phyloP scores from a whole-genome alignment of 371 early-diverging fungal genomes.

The Mortierella polycephala region DNA sequence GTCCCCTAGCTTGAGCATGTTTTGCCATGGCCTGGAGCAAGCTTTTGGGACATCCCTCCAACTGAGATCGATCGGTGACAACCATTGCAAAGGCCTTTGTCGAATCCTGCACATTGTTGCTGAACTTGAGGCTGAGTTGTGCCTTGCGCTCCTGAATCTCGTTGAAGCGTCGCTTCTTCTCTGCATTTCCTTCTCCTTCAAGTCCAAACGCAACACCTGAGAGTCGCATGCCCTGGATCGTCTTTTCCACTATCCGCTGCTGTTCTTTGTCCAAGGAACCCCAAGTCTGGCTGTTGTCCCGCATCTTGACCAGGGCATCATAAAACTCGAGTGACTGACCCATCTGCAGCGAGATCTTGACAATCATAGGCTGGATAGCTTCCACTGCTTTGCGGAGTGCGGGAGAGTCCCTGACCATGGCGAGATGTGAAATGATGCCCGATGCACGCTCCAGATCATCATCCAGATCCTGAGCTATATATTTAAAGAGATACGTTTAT shows the following conservation, averaged over 20 bases:
- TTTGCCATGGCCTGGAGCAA: slow-evolving; percentile 63
- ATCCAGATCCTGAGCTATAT: slow-evolving; percentile 65
- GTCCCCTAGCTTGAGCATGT: slow-evolving; percentile 59
- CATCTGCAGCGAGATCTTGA: slow-evolving; percentile 65
- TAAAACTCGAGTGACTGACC: slow-evolving; percentile 70
- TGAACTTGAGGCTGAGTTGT: slow-evolving; percentile 64
- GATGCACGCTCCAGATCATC: slow-evolving; percentile 66
- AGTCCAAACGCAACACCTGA: slow-evolving; percentile 69
- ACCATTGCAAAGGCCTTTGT: slow-evolving; percentile 68
- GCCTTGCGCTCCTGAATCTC: slow-evolving; percentile 69
- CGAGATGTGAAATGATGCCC: slow-evolving; percentile 68
- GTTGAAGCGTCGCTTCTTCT: slow-evolving; percentile 66
- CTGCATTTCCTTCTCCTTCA: slow-evolving; percentile 54
- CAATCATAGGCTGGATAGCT: slow-evolving; percentile 65
- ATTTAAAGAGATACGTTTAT: background rate
- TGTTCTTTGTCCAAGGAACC: slow-evolving; percentile 61
- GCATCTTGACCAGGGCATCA: slow-evolving; percentile 63
- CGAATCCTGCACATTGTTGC: slow-evolving; percentile 71
- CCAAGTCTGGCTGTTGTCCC: slow-evolving; percentile 56
- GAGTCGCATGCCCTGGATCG: slow-evolving; percentile 66
- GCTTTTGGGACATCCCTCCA: slow-evolving; percentile 65
- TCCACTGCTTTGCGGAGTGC: slow-evolving; percentile 69
- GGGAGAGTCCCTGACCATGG: slow-evolving; percentile 69
- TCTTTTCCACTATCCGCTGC: slow-evolving; percentile 68
- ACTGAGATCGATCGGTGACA: slow-evolving; percentile 58